Evolutionary conservation across 768 basidiomycete species (phyloP), one percentile per base, ranked within the genome.

Genomic region (Agaricus blazei): DNA sequence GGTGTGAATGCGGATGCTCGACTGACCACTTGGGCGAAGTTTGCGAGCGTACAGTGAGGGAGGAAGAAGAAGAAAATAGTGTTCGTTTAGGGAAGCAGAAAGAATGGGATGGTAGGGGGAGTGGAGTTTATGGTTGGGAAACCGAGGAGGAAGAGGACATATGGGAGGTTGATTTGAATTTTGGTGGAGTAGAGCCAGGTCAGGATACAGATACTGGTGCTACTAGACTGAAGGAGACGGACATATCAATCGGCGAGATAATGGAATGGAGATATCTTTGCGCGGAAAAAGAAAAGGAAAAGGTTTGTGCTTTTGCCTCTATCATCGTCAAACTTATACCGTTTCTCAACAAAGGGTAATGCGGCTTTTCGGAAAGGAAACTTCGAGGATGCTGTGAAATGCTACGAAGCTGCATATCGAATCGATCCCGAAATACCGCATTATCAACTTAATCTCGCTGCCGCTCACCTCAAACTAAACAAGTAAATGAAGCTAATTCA

Each of bases 1-100:
- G 88, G 87, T 89, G 87, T 64, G 87, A 88, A 56, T 89, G 87
- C 68, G 87, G 87, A 1, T 89, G 87, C 64, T 88, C 86, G 47
- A 88, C 87, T 27, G 87, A 88, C 64, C 86, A 88, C 63, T 71
- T 89, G 11, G 83, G 85, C 1, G 87, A 88, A 65, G 87, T 89
- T 14, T 88, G 88, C 59, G 87, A 88, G 70, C 75, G 76, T 54
- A 85, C 85, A 7, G 87, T 88, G 31, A 67, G 85, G 47, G 82
- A 85, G 64, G 86, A 86, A 28, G 87, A 87, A 61, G 80, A 82
- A 60, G 83, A 82, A 54, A 78, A 72, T 9, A 64, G 56, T 40
- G 75, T 82, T 1, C 75, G 84, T 37, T 68, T 77, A 0, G 87
- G 87, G 5, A 89, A 89, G 63, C 81, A 84, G 62, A 70, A 83